Evolutionary conservation across 1,284 basidiomycete species (phyloP), one percentile per base, ranked within the genome.

Genomic region (Termitomyces sp.): DNA sequence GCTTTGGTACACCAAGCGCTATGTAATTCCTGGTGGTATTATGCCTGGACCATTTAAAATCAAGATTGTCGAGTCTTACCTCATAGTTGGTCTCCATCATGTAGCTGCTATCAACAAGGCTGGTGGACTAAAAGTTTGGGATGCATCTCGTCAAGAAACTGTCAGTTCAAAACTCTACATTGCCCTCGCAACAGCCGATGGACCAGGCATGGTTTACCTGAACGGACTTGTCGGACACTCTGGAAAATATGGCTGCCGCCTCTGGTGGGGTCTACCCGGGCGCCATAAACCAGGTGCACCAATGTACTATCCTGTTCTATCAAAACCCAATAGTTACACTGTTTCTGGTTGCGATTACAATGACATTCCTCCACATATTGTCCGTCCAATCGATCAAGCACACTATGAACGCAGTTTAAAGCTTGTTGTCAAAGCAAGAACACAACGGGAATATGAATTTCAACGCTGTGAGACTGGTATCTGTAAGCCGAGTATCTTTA

Each of bases 151-250:
- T 0, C 16, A 42, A 0, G n/a, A 60, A 1, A 11, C n/a, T 3
- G 31, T 54, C 10, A 43, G 16, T 3, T 60, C 58, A 0, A 37
- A 56, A 0, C 57, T 61, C 1, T 64, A 62, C 42, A 55, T 69
- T n/a, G 39, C 56, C 3, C 52, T 70, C 28, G 62, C 21, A 0
- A 64, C 61, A 18, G 71, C 72, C 1, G 71, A 74, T 57, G 61
- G 61, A 3, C 64, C 65, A 14, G 72, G 58, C 0, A 64, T 72
- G 59, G 60, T 62, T 0, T 30, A 55, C 34, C 8, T 72, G 0
- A 64, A 61, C 55, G 68, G 72, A 0, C 50, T 61, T 9, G 66
- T 67, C 35, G 72, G 72, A 0, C 69, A 74, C 50, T 51, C 57
- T 9, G 71, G 70, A 1, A 58, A 52, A 19, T 35, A 54, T n/a